Conservation (phyloP, 106 monocot genomes). For the Iris macrosiphon region DNA sequence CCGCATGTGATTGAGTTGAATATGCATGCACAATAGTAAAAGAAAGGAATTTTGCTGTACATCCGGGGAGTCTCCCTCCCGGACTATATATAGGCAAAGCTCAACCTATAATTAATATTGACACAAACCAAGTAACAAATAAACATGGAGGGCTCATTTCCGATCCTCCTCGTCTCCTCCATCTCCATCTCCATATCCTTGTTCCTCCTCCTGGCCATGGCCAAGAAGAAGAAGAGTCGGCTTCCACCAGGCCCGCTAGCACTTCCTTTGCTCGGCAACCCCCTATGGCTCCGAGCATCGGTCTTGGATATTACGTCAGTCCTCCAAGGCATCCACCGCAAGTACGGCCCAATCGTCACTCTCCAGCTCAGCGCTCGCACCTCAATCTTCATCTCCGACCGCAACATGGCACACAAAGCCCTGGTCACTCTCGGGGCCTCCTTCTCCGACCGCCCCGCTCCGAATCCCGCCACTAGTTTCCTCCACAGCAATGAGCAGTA, state of each 20-base stretch:
- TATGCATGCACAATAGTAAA: too few species aligned
- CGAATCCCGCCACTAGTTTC: not conserved
- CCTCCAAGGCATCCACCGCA: not conserved
- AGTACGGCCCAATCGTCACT: conserved; percentile 25
- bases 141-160: not conserved
- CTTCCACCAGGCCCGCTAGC: conserved; percentile 15
- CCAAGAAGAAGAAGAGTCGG: not conserved
- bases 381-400: conserved; percentile 24
- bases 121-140: not conserved
- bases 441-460: conserved; percentile 22
- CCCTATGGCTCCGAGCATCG: conserved; percentile 2
- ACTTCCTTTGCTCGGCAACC: conserved; percentile 13
- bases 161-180: not conserved
- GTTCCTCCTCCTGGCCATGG: not conserved
- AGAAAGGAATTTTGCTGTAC: too few species aligned
- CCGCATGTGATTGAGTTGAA: too few species aligned
- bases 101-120: too few species aligned
- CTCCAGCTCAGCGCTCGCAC: conserved; percentile 16
- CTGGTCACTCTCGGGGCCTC: conserved; percentile 16
- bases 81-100: too few species aligned
- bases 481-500: conserved; percentile 5
- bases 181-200: not conserved
- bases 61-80: too few species aligned
- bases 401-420: conserved; percentile 18
- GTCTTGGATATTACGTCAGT: not conserved